Evolutionary conservation across 345 rosid species (phyloP), one percentile per base, ranked within the genome.

Genomic region (Salix brachista): DNA sequence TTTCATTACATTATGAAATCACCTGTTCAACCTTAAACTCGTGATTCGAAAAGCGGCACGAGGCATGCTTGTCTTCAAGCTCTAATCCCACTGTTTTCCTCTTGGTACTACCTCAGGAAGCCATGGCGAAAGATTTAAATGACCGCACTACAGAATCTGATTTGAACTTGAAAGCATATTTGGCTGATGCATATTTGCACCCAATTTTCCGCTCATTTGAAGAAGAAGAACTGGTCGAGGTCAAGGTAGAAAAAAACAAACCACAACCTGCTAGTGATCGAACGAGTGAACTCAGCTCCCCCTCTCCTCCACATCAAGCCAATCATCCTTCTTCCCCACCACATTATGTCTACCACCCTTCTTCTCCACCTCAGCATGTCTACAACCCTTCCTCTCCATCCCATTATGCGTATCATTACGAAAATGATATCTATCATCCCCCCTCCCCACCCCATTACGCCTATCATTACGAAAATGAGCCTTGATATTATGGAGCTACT

Each of bases 161-260:
- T 32, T 26, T 88, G 58, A 89, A 88, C 86, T 75, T 91, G 73
- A 88, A 88, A 78, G 89, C 94, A 1, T 90, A 86, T 84, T 81
- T 96, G 70, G 92, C 94, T 4, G 98, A 96, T 75, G 98, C 99
- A 16, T 96, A 93, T 89, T 76, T 91, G 86, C 99, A 93, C 75
- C 97, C 97, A 0, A 96, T 96, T 83, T 96, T 96, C 88, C 92
- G 69, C 18, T 79, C 98, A 17, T 89, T 91, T 5, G 92, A 89
- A 80, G 87, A 82, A 44, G 90, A 88, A 80, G 87, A 86, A 81
- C 25, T 68, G 67, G 85, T 84, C 16, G 91, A 89, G 77, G 86
- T 91, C 36, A 69, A 64, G 60, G 75, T 71, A 13, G 81, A 74
- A 60, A 78, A 74, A 56, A 41, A 17, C 37, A 61, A 65, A 70